Conservation (phyloP, 2,329 filamentous ascomycete genomes). For the Hypomyces rosellus region DNA sequence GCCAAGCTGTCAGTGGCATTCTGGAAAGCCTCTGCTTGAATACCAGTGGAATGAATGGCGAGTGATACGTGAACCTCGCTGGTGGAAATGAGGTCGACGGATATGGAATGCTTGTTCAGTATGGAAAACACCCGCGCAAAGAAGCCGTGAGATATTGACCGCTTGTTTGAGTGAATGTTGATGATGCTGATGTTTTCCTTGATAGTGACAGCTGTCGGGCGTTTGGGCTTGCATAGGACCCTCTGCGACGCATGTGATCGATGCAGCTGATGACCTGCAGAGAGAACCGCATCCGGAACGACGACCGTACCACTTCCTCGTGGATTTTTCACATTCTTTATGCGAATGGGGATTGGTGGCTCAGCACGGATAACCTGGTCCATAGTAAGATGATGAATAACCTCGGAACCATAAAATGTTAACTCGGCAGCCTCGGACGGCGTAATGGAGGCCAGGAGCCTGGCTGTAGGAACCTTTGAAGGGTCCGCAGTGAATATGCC, state of each 20-base stretch:
- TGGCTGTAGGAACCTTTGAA: conserved; percentile 87
- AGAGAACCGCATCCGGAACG: conserved; percentile 62
- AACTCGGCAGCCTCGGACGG: conserved; percentile 92
- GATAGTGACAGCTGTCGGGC: conserved; percentile 88
- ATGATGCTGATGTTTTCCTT: conserved; percentile 96
- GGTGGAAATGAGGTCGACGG: conserved; percentile 93
- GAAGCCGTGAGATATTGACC: conserved; percentile 92
- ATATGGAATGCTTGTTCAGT: conserved; percentile 77
- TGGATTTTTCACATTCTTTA: conserved; percentile 89
- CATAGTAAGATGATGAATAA: conserved; percentile 99
- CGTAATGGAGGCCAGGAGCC: conserved; percentile 80
- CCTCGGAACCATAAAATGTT: conserved; percentile 90
- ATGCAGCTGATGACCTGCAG: conserved; percentile 52
- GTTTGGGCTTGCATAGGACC: conserved; percentile 50
- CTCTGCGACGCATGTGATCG: conserved; percentile 39
- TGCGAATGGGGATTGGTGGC: conserved; percentile 74
- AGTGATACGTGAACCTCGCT: conserved; percentile 97
- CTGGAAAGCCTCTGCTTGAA: conserved; percentile 55
- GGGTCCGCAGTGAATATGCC: conserved; percentile 84
- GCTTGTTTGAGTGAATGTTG: conserved; percentile 96
- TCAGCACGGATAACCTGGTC: conserved; percentile 84
- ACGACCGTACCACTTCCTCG: conserved; percentile 73
- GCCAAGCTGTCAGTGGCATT: conserved; percentile 65
- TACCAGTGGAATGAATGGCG: conserved; percentile 79
- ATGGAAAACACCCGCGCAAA: conserved; percentile 91